Base-by-base conservation (phyloP, 2,329 filamentous ascomycete species). In the Akanthomyces uredinophilus region DNA sequence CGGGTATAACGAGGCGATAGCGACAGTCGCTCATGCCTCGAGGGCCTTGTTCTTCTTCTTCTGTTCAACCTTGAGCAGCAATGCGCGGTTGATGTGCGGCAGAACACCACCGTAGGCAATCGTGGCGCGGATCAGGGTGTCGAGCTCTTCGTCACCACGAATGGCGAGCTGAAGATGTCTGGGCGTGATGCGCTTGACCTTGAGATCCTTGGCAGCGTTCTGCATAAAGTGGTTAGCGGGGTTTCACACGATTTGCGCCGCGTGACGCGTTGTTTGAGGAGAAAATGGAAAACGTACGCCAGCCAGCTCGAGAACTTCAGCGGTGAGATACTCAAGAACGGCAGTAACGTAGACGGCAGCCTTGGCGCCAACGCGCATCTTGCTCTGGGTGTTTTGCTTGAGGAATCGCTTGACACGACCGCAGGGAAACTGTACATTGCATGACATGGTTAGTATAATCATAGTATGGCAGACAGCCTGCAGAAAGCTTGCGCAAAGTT, bases 331-430 rank as follows among this genome's bases (percentile, higher is more conserved):
- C 81, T 99, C 95, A 67, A 99, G 90, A 62, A 99, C 95, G 49
- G 95, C 95, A 55, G 95, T 98, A 66, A 98, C 92, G 76, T 99
- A 99, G 71, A 99, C 95, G 68, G 95, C 93, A 67, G 95, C 95
- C 84, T 98, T 98, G 73, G 94, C 95, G 71, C 95, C 95, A 69
- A 99, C 96, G 79, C 95, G 94, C 91, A 97, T 98, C 84, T 98
- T 98, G 81, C 97, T 96, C 77, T 98, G 95, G 55, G 95, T 98
- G 81, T 97, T 97, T 78, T 92, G 92, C 87, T 98, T 97, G 75
- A 99, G 84, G 83, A 98, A 98, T 82, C 95, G 93, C 90, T 99
- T 99, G 79, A 99, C 95, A 89, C 95, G 95, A 80, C 95, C 95
- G 77, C 95, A 99, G 65, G 95, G 95, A 78, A 99, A 99, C 95